A percentile compares a stretch with the other conserved stretches of the same genome.
Evolutionary conservation across 2,329 filamentous ascomycete genomes (phyloP).

Genomic region (Phaeosphaeriaceae sp.): DNA sequence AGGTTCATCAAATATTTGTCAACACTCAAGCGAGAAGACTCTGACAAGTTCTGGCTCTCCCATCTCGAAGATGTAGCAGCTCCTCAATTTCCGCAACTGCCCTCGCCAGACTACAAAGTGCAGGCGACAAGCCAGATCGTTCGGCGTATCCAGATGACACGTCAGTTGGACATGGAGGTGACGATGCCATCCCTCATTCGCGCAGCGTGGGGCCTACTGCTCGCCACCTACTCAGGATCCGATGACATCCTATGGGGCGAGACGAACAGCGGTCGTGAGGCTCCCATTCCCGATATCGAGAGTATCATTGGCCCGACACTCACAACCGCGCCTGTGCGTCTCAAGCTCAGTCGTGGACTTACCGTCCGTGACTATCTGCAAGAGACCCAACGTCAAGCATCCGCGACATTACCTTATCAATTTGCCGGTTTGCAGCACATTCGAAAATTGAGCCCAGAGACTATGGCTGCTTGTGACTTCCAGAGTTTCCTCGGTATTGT

Average conservation of each 20-base stretch:
- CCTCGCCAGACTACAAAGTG: conserved; percentile 39
- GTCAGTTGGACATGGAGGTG: conserved; percentile 32
- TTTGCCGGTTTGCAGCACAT: conserved; percentile 59
- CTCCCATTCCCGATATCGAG: conserved; percentile 44
- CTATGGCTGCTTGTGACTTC: conserved; percentile 55
- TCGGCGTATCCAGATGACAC: conserved; percentile 26
- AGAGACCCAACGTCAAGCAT: conserved; percentile 37
- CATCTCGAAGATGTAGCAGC: conserved; percentile 36
- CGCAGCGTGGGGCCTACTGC: conserved; percentile 56
- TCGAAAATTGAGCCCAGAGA: conserved; percentile 45
- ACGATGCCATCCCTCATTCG: conserved; percentile 50
- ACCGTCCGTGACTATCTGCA: conserved; percentile 36
- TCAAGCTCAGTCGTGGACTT: conserved; percentile 46
- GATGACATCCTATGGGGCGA: conserved; percentile 59
- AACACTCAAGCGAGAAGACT: conserved; percentile 33
- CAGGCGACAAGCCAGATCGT: conserved; percentile 37
- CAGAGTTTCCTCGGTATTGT: conserved; percentile 57
- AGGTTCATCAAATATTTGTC: conserved; percentile 43
- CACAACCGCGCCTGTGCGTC: conserved; percentile 52
- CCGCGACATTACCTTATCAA: conserved; percentile 40
- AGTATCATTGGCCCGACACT: conserved; percentile 52
- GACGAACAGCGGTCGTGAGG: conserved; percentile 47
- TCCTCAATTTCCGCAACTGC: conserved; percentile 43
- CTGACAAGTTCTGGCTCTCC: conserved; percentile 38
- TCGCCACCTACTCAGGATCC: conserved; percentile 56